Percentiles rank a stretch among this genome's conserved stretches.
phyloP scores from a whole-genome alignment of 208 protist species.

The Zelonia costaricensis region DNA sequence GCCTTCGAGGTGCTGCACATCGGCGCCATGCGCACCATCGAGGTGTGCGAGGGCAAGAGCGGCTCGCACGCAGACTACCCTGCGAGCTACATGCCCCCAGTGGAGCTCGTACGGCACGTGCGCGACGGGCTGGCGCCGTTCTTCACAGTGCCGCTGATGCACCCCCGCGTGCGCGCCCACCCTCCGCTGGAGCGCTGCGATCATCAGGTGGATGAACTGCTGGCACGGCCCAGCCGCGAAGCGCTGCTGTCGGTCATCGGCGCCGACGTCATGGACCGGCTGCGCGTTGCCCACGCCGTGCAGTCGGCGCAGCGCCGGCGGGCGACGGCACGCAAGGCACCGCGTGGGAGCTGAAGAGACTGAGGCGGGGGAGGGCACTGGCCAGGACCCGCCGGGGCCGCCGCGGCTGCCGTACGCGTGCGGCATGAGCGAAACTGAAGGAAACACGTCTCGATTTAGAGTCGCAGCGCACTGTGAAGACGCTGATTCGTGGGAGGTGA shows the following conservation, averaged over 20 bases:
- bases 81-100: slow-evolving; percentile 17
- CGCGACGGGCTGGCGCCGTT: neutral
- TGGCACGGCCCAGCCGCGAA: slow-evolving; percentile 2
- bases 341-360: no score
- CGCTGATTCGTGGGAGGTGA: no score
- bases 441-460: no score
- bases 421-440: no score
- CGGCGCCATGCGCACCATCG: slow-evolving; percentile 42
- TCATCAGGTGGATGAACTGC: slow-evolving; percentile 9
- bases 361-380: no score
- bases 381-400: no score
- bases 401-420: no score
- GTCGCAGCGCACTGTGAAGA: no score
- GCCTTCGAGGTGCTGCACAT: slow-evolving; percentile 74
- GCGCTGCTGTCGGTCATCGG: slow-evolving; percentile 15
- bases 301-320: neutral
- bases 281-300: slow-evolving; percentile 15
- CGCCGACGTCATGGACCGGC: slow-evolving; percentile 15
- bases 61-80: slow-evolving; percentile 7
- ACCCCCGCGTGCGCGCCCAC: slow-evolving; percentile 15
- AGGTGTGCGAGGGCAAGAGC: slow-evolving; percentile 21
- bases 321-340: no score
- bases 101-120: neutral
- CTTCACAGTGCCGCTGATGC: slow-evolving; percentile 22
- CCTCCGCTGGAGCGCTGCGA: slow-evolving; percentile 14